Evolutionary conservation across 1,139 yeast species (phyloP).

Genomic region (Lodderomyces beijingensis): DNA sequence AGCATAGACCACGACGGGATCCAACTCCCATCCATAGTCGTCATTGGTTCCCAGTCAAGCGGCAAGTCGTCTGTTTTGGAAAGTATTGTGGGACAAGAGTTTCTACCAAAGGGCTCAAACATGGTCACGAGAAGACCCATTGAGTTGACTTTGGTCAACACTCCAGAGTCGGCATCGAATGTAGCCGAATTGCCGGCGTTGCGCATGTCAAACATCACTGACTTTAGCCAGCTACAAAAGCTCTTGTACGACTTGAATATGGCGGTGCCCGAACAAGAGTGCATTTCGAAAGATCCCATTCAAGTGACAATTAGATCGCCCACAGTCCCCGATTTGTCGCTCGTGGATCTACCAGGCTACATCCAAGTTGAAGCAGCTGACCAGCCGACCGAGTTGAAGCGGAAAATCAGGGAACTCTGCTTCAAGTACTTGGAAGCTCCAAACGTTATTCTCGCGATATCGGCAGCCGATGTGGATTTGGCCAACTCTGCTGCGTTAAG

Average conservation of each 20-base stretch:
- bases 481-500: slow-evolving; percentile 93
- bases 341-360: slow-evolving; percentile 96
- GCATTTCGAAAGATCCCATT: slow-evolving; percentile 87
- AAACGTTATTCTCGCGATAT: slow-evolving; percentile 89
- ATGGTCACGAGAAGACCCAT: slow-evolving; percentile 97
- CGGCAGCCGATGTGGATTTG: slow-evolving; percentile 96
- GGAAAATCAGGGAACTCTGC: slow-evolving; percentile 74
- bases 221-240: slow-evolving; percentile 83
- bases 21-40: slow-evolving; percentile 90
- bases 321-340: slow-evolving; percentile 84
- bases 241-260: slow-evolving; percentile 80
- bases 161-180: slow-evolving; percentile 79
- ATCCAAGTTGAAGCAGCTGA: slow-evolving; percentile 96
- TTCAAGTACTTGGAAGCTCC: slow-evolving; percentile 85
- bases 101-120: slow-evolving; percentile 88
- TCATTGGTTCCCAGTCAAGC: slow-evolving; percentile 94
- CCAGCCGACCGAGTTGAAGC: slow-evolving; percentile 82
- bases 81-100: slow-evolving; percentile 91
- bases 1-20: slow-evolving; percentile 77
- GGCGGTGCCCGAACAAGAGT: slow-evolving; percentile 84
- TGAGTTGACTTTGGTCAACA: slow-evolving; percentile 84
- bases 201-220: slow-evolving; percentile 75
- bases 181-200: slow-evolving; percentile 93
- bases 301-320: slow-evolving; percentile 90
- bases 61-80: slow-evolving; percentile 95